These are phyloP conservation scores for Kodamaea laetipori DNA, from an alignment of 805 yeast species.

Conservation along the genomic window DNA sequence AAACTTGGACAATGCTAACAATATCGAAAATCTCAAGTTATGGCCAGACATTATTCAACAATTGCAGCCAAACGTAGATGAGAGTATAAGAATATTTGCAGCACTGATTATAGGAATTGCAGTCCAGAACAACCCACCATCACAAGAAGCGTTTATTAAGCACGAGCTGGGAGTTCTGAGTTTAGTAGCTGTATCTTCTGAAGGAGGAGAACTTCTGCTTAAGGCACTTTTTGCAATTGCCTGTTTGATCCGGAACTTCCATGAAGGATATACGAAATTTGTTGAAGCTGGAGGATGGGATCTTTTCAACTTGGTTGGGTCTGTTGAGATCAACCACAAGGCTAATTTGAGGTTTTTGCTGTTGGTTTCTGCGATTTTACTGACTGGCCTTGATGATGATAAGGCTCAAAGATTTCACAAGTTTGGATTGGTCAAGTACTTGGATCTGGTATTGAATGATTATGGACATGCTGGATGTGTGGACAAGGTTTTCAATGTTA, in stretches of 20 bases:
- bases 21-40: constrained; percentile 75
- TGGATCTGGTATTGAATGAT: constrained; percentile 32
- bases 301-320: too few species aligned
- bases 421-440: constrained; percentile 33
- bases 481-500: constrained; percentile 57
- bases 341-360: constrained; percentile 57
- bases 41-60: constrained; percentile 73
- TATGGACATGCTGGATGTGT: constrained; percentile 50
- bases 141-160: constrained; percentile 67
- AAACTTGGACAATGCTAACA: constrained; percentile 92
- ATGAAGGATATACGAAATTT: constrained; percentile 57
- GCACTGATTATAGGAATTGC: constrained; percentile 86
- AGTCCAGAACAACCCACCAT: constrained; percentile 81
- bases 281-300: constrained; percentile 64
- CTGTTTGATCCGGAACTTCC: constrained; percentile 69
- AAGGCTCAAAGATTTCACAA: constrained; percentile 41
- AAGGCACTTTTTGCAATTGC: constrained; percentile 82
- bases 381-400: constrained; percentile 50
- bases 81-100: constrained; percentile 54
- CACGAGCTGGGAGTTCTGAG: constrained; percentile 41
- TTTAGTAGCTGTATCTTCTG: constrained; percentile 15
- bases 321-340: constrained; percentile 36
- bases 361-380: constrained; percentile 57
- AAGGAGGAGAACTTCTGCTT: constrained; percentile 36
- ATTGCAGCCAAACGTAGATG: constrained; percentile 41